Evolutionary conservation across 306 rosid genomes (phyloP), one percentile per base, ranked within the genome.

Genomic region (Trifolium repens): DNA sequence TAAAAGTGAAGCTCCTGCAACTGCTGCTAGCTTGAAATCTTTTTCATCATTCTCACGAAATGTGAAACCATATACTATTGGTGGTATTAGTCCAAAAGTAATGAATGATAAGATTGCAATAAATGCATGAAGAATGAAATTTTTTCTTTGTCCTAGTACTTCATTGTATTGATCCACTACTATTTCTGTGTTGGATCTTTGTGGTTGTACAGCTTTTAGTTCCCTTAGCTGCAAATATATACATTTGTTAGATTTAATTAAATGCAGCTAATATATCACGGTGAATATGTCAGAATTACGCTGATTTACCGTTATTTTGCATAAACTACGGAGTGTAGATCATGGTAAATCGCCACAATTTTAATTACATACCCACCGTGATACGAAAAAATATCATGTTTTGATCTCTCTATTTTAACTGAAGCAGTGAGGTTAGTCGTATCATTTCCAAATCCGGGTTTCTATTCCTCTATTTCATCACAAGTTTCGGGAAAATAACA

Each of bases 11-110:
- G 93, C 91, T 64, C 46, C 90, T 5, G 89, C 97, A 63, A 87
- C 92, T 39, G 87, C 97, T 43, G 87, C 96, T 3, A 91, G 68
- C 89, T 91, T 91, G 42, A 84, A 76, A 77, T 89, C 89, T 64
- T 67, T 81, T 73, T 88, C 77, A 59, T 81, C 73, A 27, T 79
- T 93, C 80, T 85, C 80, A 19, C 39, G 73, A 78, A 93, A 91
- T 2, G 98, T 64, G 81, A 93, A 86, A 60, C 90, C 90, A 62
- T 93, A 93, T 8, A 86, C 89, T 14, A 89, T 11, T 10, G 98
- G 96, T 4, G 98, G 85, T 7, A 91, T 83, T 35, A 87, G 69
- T 6, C 98, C 98, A 11, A 88, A 91, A 9, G 86, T 43, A 19
- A 91, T 57, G 85, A 93, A 93, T 2, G 98, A 91, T 42, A 86